Conservation (phyloP, 148 eudicot species). For the Persicaria tinctoria region DNA sequence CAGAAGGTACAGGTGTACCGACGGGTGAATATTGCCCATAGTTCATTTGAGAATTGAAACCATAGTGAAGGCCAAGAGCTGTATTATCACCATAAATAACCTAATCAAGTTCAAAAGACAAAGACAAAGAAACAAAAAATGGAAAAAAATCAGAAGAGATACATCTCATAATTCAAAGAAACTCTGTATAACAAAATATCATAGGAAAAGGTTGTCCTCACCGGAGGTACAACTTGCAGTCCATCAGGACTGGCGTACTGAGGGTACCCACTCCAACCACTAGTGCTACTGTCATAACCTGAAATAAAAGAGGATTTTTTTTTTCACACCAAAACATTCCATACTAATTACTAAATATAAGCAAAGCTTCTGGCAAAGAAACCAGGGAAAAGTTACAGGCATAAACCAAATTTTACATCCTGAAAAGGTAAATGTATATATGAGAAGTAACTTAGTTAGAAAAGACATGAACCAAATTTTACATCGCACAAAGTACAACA, state of each 20-base stretch:
- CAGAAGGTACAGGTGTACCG: slow-evolving; percentile 69
- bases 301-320: slow-evolving; percentile 11
- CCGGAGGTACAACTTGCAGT: slow-evolving; percentile 87
- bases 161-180: neutral
- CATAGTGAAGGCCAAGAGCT: slow-evolving; percentile 62
- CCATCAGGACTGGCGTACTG: slow-evolving; percentile 69
- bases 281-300: slow-evolving; percentile 66
- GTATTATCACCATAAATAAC: slow-evolving; percentile 75
- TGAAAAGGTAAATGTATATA: no score
- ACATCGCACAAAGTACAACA: neutral
- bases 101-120: slow-evolving; percentile 26
- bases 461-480: neutral
- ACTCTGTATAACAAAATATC: neutral
- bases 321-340: neutral
- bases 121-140: neutral
- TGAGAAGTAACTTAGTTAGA: no score
- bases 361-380: neutral
- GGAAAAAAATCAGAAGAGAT: slow-evolving; percentile 2
- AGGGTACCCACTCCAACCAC: slow-evolving; percentile 72
- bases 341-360: neutral
- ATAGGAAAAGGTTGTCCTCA: slow-evolving; percentile 27
- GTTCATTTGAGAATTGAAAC: slow-evolving; percentile 76
- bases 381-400: neutral
- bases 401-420: neutral
- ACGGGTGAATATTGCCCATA: slow-evolving; percentile 89